Percentiles rank a stretch among this genome's conserved stretches.
phyloP scores from a whole-genome alignment of 306 rosid species.

The Prunus mongolica region DNA sequence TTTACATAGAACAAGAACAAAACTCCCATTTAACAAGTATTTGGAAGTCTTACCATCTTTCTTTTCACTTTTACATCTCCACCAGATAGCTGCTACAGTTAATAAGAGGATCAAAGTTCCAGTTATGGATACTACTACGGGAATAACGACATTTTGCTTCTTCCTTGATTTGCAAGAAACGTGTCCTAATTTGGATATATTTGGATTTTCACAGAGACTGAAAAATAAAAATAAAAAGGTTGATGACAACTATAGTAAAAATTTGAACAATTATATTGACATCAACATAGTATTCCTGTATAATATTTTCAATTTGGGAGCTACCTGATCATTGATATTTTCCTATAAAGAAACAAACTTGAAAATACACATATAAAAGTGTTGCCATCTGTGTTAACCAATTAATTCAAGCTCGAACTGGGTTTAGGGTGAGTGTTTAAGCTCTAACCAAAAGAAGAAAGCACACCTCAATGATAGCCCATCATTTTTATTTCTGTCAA shows the following conservation, averaged over 20 bases:
- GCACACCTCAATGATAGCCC: not conserved
- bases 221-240: not conserved
- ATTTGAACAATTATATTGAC: not conserved
- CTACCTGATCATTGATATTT: not conserved
- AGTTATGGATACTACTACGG: constrained; percentile 35
- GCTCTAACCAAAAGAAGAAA: not conserved
- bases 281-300: no score
- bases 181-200: not conserved
- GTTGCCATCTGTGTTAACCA: no score
- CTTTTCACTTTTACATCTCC: not conserved
- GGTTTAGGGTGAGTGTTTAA: no score
- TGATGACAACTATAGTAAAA: not conserved
- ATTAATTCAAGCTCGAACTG: no score
- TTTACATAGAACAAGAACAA: no score
- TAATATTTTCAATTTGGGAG: not conserved
- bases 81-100: constrained; percentile 7
- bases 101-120: constrained; percentile 28
- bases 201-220: constrained; percentile 32
- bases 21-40: no score
- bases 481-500: not conserved
- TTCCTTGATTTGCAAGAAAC: constrained; percentile 27
- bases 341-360: no score
- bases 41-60: no score
- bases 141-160: constrained; percentile 23
- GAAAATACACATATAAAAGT: no score